Base-by-base conservation (phyloP, 2,329 filamentous ascomycete species). In the Chaetomium globosum region DNA sequence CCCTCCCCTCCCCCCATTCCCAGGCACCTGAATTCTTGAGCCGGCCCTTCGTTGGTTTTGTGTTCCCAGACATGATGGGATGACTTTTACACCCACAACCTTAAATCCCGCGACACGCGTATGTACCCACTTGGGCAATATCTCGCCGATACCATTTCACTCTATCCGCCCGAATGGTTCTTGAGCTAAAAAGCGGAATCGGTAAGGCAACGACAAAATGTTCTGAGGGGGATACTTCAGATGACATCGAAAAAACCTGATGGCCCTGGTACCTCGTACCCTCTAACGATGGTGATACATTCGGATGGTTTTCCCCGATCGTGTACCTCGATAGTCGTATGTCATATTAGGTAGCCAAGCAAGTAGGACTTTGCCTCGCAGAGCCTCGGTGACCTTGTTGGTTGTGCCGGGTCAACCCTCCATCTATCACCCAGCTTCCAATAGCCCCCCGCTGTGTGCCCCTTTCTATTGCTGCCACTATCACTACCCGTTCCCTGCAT, bases 11-110 rank as follows among this genome's bases (percentile, higher is more conserved):
- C 19, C 39, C 49, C 51, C 21, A 13, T 28, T 16, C 30, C 39
- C 53, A 68, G 66, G 66, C 66, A 66, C n/a, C 64, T 64, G 59
- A 46, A 66, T 68, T 66, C 48, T 63, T 46, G 31, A 16, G 16
- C 43, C n/a, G 4, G 6, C 36, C 49, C 26, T 28, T 59, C 26
- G 26, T n/a, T 30, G 4, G 33, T 36, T 49, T 58, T 16, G 31
- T 13, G 43, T 48, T 53, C 13, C 13, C 61, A 26, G 4, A 26
- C 26, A 19, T 10, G 31, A 26, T 26, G 55, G 36, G 59, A 16
- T 31, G 19, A 6, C 23, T 28, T 3, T 13, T 9, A 13, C 26
- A 33, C 26, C 4, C 10, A 19, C 31, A 8, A 13, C 49, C 16
- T 19, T 19, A 30, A 16, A n/a, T 13, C 30, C 59, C 30, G 48